Evolutionary conservation across 441 rosid genomes (phyloP), one percentile per base, ranked within the genome.

Genomic region (Capsella rubella): DNA sequence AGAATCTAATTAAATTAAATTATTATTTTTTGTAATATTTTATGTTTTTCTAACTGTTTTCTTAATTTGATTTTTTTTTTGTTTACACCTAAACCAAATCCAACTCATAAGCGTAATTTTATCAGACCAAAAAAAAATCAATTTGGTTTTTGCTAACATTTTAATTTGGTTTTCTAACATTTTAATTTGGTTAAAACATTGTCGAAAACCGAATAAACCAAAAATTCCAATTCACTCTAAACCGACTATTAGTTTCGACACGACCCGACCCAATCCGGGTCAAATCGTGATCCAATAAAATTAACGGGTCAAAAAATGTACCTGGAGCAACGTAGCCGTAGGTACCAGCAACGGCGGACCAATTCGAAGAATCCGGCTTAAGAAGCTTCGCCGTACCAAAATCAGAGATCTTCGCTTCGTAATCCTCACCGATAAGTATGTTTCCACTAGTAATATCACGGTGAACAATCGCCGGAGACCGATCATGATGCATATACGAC

Each of bases 301-400:
- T 3, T 2, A 12, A 34, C n/a, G 6, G 60, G 75, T 14, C 11
- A 12, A 53, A 32, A 28, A 68, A 25, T 6, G 14, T 74, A 83
- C 86, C 84, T 79, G 86, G 86, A 70, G 86, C 86, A 61, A 79
- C 80, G 32, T 83, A 83, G 42, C 86, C 86, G 55, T 75, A 81
- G 3, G 86, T 81, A 3, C 86, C 86, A 0, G 82, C 86, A 29
- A 76, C 71, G 25, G 69, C 75, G 14, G 84, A 79, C 82, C 86
- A 81, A 66, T 79, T 83, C 0, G 83, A 83, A 1, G 84, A 73
- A 79, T 81, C 83, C 42, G 58, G 49, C 45, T 81, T 79, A 15
- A 79, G 72, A 65, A 79, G 73, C 49, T 75, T 79, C 0, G 76
- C 79, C 3, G 82, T 79, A 2, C 86, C 84, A 51, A 83, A 83